Conservation (phyloP, 306 rosid genomes). For the Abrus precatorius region DNA sequence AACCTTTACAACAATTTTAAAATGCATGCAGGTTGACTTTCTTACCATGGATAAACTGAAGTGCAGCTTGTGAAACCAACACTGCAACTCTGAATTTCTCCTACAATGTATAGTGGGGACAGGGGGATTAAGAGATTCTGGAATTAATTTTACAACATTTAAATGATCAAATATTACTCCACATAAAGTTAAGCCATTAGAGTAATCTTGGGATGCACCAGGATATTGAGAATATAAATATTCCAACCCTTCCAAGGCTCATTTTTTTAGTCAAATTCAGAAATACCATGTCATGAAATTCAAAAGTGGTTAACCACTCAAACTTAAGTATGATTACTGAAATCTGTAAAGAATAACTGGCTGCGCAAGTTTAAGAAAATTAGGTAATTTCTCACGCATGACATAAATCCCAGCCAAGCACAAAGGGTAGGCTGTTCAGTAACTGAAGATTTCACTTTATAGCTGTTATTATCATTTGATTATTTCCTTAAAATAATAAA, state of each 20-base stretch:
- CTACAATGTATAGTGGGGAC: slow-evolving; percentile 54
- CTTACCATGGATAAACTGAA: slow-evolving; percentile 94
- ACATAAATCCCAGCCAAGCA: slow-evolving; percentile 24
- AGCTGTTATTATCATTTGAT: not conserved
- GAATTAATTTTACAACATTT: slow-evolving; percentile 4
- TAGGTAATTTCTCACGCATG: slow-evolving; percentile 1
- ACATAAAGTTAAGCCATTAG: slow-evolving; percentile 19
- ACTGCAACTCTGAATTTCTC: slow-evolving; percentile 99
- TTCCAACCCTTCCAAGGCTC: slow-evolving; percentile 24
- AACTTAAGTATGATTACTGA: slow-evolving; percentile 30
- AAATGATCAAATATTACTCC: slow-evolving; percentile 20
- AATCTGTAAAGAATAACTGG: slow-evolving; percentile 14
- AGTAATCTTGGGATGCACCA: slow-evolving; percentile 5
- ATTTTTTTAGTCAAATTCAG: slow-evolving; percentile 5
- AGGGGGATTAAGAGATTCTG: slow-evolving; percentile 13
- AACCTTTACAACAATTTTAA: slow-evolving; percentile 2
- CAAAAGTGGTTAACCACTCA: slow-evolving; percentile 21
- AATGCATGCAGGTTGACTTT: slow-evolving; percentile 28
- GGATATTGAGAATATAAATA: slow-evolving; percentile 22
- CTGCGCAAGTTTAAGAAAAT: slow-evolving; percentile 14
- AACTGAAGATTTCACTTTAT: slow-evolving; percentile 12
- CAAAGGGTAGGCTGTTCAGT: not conserved
- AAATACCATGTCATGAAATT: slow-evolving; percentile 36
- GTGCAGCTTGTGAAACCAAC: slow-evolving; percentile 99
- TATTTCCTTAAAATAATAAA: slow-evolving; percentile 9